Percentiles rank a stretch among this genome's conserved stretches.
Evolutionary conservation across 2,329 filamentous ascomycete species (phyloP).

Genomic region (Aureobasidium mangrovei): DNA sequence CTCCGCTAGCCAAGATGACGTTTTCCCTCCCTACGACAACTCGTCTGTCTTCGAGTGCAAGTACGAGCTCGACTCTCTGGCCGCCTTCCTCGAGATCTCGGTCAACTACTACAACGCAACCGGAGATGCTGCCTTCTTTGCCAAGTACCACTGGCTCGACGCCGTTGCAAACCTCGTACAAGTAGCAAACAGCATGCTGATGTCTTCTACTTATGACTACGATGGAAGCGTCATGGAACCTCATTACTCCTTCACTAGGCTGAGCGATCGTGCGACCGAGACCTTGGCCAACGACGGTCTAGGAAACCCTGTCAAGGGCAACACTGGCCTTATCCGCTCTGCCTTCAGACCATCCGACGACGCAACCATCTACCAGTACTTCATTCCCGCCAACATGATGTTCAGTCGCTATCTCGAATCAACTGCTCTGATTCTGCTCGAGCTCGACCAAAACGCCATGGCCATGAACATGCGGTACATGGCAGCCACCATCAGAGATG

Average conservation of each 20-base stretch:
- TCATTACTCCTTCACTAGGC: constrained; percentile 40
- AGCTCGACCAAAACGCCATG: constrained; percentile 41
- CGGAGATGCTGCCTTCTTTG: constrained; percentile 40
- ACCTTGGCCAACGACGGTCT: constrained; percentile 45
- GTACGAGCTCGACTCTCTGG: constrained; percentile 45
- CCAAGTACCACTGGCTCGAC: constrained; percentile 39
- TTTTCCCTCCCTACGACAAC: constrained; percentile 36
- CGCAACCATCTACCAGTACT: constrained; percentile 41
- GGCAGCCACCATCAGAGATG: constrained; percentile 36
- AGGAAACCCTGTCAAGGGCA: constrained; percentile 41
- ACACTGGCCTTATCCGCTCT: constrained; percentile 41
- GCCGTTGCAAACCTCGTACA: constrained; percentile 37
- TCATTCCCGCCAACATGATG: constrained; percentile 58
- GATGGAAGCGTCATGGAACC: constrained; percentile 36
- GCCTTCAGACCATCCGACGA: constrained; percentile 45
- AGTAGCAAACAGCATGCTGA: constrained; percentile 30
- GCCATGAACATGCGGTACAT: constrained; percentile 49
- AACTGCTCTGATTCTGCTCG: constrained; percentile 44
- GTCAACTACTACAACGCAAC: constrained; percentile 42
- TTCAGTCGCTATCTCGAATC: constrained; percentile 54
- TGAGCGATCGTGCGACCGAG: constrained; percentile 37
- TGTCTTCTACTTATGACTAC: constrained; percentile 38
- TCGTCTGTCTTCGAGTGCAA: constrained; percentile 44
- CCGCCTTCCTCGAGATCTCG: constrained; percentile 43
- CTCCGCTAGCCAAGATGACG: constrained; percentile 32